These are phyloP conservation scores for Paxillus ammoniavirescens DNA, from an alignment of 768 basidiomycete genomes.

Conservation along the genomic window DNA sequence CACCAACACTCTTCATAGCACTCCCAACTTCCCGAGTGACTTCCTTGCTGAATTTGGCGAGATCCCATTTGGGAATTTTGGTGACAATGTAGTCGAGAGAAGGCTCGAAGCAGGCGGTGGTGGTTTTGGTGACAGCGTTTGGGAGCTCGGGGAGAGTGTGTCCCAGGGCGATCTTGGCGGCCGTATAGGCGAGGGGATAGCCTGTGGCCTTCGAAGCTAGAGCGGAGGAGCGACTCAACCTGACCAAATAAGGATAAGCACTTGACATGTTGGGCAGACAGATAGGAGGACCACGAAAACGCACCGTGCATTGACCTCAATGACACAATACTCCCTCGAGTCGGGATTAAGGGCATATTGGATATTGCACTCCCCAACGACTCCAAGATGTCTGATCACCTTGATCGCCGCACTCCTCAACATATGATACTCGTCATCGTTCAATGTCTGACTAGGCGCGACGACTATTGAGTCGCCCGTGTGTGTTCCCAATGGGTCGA, in stretches of 20 bases:
- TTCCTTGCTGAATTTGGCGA: slow-evolving; percentile 93
- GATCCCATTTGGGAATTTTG: slow-evolving; percentile 99
- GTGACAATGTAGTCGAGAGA: slow-evolving; percentile 99
- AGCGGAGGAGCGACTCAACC: slow-evolving; percentile 85
- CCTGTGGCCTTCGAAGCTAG: slow-evolving; percentile 98
- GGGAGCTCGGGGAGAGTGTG: slow-evolving; percentile 97
- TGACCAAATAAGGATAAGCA: slow-evolving; percentile 21
- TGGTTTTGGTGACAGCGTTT: slow-evolving; percentile 98
- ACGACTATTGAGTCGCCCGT: slow-evolving; percentile 99
- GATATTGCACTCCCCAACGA: slow-evolving; percentile 95
- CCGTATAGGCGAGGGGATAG: slow-evolving; percentile 98
- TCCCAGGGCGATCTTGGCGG: slow-evolving; percentile 97
- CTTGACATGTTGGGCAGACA: neutral
- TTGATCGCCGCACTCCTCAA: slow-evolving; percentile 96
- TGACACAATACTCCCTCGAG: slow-evolving; percentile 94
- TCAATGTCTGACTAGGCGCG: slow-evolving; percentile 95
- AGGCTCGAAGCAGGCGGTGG: slow-evolving; percentile 98
- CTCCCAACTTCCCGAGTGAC: slow-evolving; percentile 95
- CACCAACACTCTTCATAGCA: slow-evolving; percentile 98
- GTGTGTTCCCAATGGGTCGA: slow-evolving; percentile 97
- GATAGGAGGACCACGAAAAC: neutral
- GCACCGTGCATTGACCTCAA: slow-evolving; percentile 94
- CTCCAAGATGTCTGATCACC: slow-evolving; percentile 87
- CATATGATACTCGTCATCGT: slow-evolving; percentile 99
- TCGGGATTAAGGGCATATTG: slow-evolving; percentile 97